Conservation (phyloP, 306 rosid species). For the Lotus japonicus region DNA sequence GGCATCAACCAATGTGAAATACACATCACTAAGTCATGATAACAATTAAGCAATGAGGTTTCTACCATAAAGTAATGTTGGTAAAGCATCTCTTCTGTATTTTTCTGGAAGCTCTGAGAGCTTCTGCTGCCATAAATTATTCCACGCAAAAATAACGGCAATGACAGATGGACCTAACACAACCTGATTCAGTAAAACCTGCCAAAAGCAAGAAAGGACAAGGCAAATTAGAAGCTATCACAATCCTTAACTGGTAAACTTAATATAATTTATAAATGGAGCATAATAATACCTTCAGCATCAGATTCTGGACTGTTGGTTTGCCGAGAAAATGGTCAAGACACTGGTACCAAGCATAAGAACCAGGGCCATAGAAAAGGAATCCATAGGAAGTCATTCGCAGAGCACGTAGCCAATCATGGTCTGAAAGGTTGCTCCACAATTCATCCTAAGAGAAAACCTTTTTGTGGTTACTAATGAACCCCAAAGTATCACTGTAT, state of each 20-base stretch:
- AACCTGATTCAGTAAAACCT: conserved; percentile 91
- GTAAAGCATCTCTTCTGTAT: conserved; percentile 73
- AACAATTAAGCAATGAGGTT: background rate
- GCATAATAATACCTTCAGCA: conserved; percentile 54
- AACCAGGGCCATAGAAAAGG: conserved; percentile 89
- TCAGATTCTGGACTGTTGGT: conserved; percentile 52
- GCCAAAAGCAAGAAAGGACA: background rate
- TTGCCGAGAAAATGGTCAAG: conserved; percentile 61
- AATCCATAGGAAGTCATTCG: conserved; percentile 92
- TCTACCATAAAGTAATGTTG: conserved; percentile 69
- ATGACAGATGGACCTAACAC: conserved; percentile 87
- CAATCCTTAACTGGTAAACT: background rate
- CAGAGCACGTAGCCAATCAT: conserved; percentile 85
- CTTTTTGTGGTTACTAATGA: conserved; percentile 19
- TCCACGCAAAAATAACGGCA: conserved; percentile 93
- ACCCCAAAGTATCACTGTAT: background rate
- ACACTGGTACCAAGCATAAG: conserved; percentile 86
- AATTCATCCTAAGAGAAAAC: conserved; percentile 40
- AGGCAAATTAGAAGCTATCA: background rate
- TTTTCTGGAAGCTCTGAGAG: conserved; percentile 75
- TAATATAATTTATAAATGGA: background rate
- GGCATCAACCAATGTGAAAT: background rate
- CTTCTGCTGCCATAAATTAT: conserved; percentile 74
- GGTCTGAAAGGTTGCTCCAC: conserved; percentile 47
- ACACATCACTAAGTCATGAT: conserved; percentile 9